Evolutionary conservation across 2,329 filamentous ascomycete species (phyloP), one percentile per base, ranked within the genome.

Genomic region (Dothistroma septosporum): DNA sequence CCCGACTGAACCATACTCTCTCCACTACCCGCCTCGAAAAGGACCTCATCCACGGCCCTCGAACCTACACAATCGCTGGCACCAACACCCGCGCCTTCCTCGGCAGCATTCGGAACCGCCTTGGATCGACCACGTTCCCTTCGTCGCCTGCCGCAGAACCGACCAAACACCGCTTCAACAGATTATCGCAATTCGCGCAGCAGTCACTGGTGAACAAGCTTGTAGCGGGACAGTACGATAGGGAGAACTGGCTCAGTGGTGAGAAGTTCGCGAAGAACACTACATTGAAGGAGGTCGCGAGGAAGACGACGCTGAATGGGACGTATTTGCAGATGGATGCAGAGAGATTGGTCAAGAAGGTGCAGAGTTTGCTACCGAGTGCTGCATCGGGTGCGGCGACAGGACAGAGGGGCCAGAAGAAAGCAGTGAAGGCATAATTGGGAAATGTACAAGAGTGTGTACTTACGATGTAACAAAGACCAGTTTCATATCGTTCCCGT

Each of bases 321-420:
- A 69, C 68, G 8, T 72, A 70, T 50, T 48, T 69, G 24, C 35
- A 44, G 28, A 59, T 58, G 11, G 69, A 75, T 70, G 68, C 67
- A 1, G 66, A 68, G 8, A 70, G 59, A 49, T 73, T 76, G 53
- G 55, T 74, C 19, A 67, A 67, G 46, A 72, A 75, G 64, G 73
- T 66, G 61, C 60, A 67, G 60, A 59, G 58, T 50, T 41, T 66
- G 22, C 63, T 68, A 28, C 61, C 63, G 6, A 48, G 56, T 14
- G 55, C 53, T 31, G 35, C 53, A 46, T 32, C 57, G 8, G n/a
- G n/a, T n/a, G 41, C 58, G 21, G 28, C 46, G 52, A 12, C n/a
- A n/a, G n/a, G n/a, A n/a, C n/a, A n/a, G n/a, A 52, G n/a, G n/a
- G 46, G 48, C 32, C 44, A 52, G n/a, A 35, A 55, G 31, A 56